Evolutionary conservation across 106 monocot genomes (phyloP).

Genomic region (Posidonia australis): DNA sequence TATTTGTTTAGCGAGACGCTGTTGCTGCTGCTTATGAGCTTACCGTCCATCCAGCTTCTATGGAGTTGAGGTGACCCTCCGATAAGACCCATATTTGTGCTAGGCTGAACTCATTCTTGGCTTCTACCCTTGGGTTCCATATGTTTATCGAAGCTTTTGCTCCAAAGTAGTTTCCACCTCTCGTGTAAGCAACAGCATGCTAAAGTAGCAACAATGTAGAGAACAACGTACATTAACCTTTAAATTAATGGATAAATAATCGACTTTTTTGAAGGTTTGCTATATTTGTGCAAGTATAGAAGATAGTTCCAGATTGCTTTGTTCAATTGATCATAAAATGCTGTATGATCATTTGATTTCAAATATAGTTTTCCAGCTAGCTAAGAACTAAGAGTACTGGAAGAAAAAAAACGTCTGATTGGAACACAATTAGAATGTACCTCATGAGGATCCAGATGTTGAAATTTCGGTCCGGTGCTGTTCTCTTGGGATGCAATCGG

Average conservation of each 20-base stretch:
- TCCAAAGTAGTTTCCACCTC: not conserved
- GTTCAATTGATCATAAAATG: too few species aligned
- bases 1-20: not conserved
- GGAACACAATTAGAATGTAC: not conserved
- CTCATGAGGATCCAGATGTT: conserved; percentile 1
- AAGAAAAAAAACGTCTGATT: too few species aligned
- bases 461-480: not conserved
- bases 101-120: conserved; percentile 4
- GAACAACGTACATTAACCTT: too few species aligned
- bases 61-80: not conserved
- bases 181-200: conserved; percentile 8
- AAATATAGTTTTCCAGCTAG: not conserved
- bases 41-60: conserved; percentile 13
- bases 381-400: not conserved
- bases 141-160: conserved; percentile 4
- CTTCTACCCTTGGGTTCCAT: conserved; percentile 11
- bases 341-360: too few species aligned
- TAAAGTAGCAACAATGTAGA: not conserved
- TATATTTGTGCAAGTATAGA: too few species aligned
- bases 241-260: too few species aligned
- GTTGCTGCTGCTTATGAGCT: not conserved
- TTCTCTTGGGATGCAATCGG: not conserved
- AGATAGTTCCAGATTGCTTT: too few species aligned
- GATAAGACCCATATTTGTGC: conserved; percentile 10
- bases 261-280: too few species aligned